Percentiles rank a stretch among this genome's conserved stretches.
Conservation (phyloP, 306 rosid genomes). For the Gleditsia sinensis region DNA sequence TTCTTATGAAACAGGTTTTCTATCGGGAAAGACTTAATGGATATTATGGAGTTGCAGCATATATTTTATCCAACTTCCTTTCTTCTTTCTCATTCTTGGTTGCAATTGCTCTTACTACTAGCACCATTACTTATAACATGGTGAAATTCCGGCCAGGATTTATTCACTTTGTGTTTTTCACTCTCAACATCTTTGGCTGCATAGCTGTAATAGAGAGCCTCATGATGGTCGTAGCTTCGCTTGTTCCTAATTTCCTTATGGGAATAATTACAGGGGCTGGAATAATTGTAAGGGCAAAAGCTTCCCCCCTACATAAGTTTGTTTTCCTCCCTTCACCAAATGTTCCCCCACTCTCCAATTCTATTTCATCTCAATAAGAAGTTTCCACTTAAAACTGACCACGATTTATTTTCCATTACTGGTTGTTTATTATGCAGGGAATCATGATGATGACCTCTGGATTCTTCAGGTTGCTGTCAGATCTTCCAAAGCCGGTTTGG, state of each 20-base stretch:
- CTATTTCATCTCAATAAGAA: background rate
- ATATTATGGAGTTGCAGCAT: slow-evolving; percentile 88
- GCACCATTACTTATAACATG: slow-evolving; percentile 80
- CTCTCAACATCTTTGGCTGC: slow-evolving; percentile 67
- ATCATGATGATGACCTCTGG: slow-evolving; percentile 95
- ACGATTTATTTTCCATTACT: slow-evolving; percentile 5
- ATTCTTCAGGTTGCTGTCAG: slow-evolving; percentile 61
- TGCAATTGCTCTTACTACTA: slow-evolving; percentile 55
- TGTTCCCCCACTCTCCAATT: no score
- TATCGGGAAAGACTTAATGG: slow-evolving; percentile 84
- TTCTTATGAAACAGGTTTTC: slow-evolving; percentile 64
- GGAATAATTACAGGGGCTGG: slow-evolving; percentile 96
- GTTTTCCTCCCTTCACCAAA: background rate
- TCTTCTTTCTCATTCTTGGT: slow-evolving; percentile 95
- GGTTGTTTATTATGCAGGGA: slow-evolving; percentile 61
- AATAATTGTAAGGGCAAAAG: slow-evolving; percentile 67
- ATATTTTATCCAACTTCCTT: slow-evolving; percentile 76
- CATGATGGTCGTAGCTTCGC: slow-evolving; percentile 98
- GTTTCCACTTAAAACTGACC: background rate
- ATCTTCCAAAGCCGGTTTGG: slow-evolving; percentile 75
- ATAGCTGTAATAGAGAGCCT: slow-evolving; percentile 92
- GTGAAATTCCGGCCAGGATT: slow-evolving; percentile 80
- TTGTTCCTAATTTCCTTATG: slow-evolving; percentile 98
- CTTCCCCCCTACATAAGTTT: background rate
- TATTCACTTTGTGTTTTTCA: slow-evolving; percentile 62